Base-by-base conservation (phyloP, 2,329 filamentous ascomycete species). In the Exophiala phaeomuriformis region DNA sequence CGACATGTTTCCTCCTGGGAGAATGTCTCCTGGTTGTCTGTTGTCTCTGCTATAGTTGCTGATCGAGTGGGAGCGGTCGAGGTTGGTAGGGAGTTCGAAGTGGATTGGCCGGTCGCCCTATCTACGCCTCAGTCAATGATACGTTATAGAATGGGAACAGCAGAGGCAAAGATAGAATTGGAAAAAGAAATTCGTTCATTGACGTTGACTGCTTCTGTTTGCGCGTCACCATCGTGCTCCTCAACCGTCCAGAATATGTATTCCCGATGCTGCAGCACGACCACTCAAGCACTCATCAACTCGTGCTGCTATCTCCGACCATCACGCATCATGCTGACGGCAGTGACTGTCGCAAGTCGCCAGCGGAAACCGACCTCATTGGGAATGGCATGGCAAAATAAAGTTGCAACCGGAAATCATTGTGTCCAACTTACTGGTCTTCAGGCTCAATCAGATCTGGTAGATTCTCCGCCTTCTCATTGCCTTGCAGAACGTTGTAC, bases 381-480 rank as follows among this genome's bases (percentile, higher is more conserved):
- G 19, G 19, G 19, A 19, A 19, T 19, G 19, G 19, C 19, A 19
- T 19, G 19, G 19, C 19, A 19, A 47, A 8, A 53, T 10, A 32
- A 32, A 32, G 12, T 31, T 32, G 12, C 7, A 19, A 5, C 28
- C 4, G 29, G 10, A 10, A 32, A 29, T 29, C 4, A 12, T 37
- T 33, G 35, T 29, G 37, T 43, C 48, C 33, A 41, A 47, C 45
- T 57, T 46, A 59, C 44, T 59, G 52, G 51, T 57, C 53, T 68
- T 71, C 69, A 62, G 67, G 67, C 64, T 74, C 72, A 61, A 87
- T 80, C 52, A 93, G 75, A 52, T 77, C 75, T 28, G 90, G 88
- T 64, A 95, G 90, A 63, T 95, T 86, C 59, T 90, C 82, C 12
- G 90, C 85, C 61, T 83, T 82, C 63, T 84, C 82, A 61, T 81